Conservation (phyloP, 257 asterid genomes). For the Henckelia pumila region DNA sequence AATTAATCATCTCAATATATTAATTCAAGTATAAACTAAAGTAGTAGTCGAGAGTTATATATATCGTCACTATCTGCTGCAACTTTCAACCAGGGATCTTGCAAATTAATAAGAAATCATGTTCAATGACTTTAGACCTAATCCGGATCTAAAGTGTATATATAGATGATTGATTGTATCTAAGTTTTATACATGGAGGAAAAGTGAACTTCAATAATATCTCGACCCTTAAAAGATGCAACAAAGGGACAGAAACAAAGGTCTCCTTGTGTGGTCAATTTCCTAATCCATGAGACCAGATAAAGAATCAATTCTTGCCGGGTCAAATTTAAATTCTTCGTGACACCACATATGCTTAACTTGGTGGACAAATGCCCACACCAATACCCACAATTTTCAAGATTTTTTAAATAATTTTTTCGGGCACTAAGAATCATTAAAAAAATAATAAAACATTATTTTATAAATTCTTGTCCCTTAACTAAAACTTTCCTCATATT, state of each 20-base stretch:
- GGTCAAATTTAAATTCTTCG: slow-evolving; percentile 37
- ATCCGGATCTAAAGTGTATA: neutral
- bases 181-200: neutral
- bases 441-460: slow-evolving; percentile 2
- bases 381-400: slow-evolving; percentile 2
- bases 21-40: too few relatives aligned
- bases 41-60: too few relatives aligned
- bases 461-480: slow-evolving; percentile 7
- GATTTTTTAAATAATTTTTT: slow-evolving; percentile 17
- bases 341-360: slow-evolving; percentile 26
- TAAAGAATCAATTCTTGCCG: slow-evolving; percentile 40
- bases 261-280: slow-evolving; percentile 35
- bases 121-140: neutral
- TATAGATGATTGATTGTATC: neutral
- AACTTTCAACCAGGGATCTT: too few relatives aligned
- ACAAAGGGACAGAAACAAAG: slow-evolving; percentile 31
- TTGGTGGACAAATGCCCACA: slow-evolving; percentile 29
- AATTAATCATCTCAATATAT: too few relatives aligned
- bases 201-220: slow-evolving; percentile 6
- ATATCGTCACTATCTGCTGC: too few relatives aligned
- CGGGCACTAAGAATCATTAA: slow-evolving; percentile 41
- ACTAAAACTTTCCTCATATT: slow-evolving; percentile 24
- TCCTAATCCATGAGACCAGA: slow-evolving; percentile 29
- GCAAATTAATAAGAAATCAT: neutral
- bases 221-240: slow-evolving; percentile 30